A percentile compares a stretch with the other conserved stretches of the same genome.
Evolutionary conservation across 78 protist genomes (phyloP).

Genomic region (Tieghemostelium lacteum): DNA sequence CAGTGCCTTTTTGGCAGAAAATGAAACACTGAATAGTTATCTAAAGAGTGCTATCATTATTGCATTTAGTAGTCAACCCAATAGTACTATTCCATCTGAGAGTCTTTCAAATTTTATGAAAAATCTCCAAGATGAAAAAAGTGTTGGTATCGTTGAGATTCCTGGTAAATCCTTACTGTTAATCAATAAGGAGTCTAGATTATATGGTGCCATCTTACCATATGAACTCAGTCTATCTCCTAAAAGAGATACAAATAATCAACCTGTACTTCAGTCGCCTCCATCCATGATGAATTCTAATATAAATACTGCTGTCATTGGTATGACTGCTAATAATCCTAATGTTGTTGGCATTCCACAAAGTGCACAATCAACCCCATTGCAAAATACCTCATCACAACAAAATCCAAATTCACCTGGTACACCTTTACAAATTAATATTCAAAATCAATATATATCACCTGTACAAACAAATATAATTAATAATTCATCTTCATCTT

Average conservation of each 20-base stretch:
- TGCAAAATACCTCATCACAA: constrained; percentile 9
- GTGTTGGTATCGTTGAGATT: constrained; percentile 23
- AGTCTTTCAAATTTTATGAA: background rate
- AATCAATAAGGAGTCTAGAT: constrained; percentile 3
- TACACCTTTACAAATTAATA: background rate
- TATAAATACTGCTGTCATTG: background rate
- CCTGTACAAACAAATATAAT: background rate
- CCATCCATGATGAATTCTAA: background rate
- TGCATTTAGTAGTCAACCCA: background rate
- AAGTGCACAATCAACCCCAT: constrained; percentile 2
- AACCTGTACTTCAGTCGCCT: too few relatives aligned
- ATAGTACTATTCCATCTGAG: background rate
- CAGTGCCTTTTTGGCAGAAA: constrained; percentile 2
- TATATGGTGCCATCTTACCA: constrained; percentile 22
- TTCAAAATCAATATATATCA: background rate
- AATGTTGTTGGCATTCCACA: background rate
- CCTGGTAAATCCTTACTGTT: constrained; percentile 20
- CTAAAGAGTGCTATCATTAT: background rate
- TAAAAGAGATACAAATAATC: background rate
- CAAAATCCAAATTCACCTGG: background rate
- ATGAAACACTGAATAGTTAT: constrained; percentile 15
- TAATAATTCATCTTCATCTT: background rate
- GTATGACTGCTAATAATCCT: background rate
- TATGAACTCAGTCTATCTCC: constrained; percentile 25
- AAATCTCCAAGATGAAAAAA: constrained; percentile 30